Evolutionary conservation across 1,139 yeast genomes (phyloP), one percentile per base, ranked within the genome.

Genomic region (Pichia sp.): DNA sequence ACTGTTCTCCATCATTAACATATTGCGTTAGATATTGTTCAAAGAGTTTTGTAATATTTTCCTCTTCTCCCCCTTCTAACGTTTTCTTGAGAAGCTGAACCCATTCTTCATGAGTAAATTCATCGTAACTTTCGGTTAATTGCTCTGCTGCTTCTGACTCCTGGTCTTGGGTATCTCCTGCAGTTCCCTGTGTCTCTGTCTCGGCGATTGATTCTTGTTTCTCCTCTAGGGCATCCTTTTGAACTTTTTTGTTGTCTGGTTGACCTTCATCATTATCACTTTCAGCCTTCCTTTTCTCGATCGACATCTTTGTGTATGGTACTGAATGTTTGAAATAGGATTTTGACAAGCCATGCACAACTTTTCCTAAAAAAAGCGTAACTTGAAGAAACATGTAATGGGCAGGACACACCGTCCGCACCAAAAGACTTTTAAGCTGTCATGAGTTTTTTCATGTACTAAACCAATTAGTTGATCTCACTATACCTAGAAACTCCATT

Each of bases 1-100:
- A 68, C 77, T 71, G 45, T 75, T 78, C 54, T 87, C 69, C 70
- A 56, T 67, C 70, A 52, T 65, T 66, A 5, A 50, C 90, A 72
- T 88, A 92, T 6, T 80, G 74, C 16, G 71, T 70, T 53, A 92
- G 76, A 64, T 87, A 84, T 43, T 79, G 73, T 54, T 84, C 85
- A 68, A 80, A 90, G 0, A 79, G 76, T 6, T 74, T 71, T 11
- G 84, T 82, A 56, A 83, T 84, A 43, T 82, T 88, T 56, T 79
- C 81, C 57, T 82, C 79, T 59, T 86, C 90, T 61, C 54, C 58
- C 15, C 31, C 48, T 26, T 15, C 40, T 8, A 50, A 30, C 32
- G n/a, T 41, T 6, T n/a, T 31, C 16, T 26, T 3, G 7, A 54
- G 38, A 1, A 50, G 34, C 8, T 11, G 7, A 31, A 38, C 16